Conservation (phyloP, 164 flowering plant genomes). For the Taxillus chinensis region DNA sequence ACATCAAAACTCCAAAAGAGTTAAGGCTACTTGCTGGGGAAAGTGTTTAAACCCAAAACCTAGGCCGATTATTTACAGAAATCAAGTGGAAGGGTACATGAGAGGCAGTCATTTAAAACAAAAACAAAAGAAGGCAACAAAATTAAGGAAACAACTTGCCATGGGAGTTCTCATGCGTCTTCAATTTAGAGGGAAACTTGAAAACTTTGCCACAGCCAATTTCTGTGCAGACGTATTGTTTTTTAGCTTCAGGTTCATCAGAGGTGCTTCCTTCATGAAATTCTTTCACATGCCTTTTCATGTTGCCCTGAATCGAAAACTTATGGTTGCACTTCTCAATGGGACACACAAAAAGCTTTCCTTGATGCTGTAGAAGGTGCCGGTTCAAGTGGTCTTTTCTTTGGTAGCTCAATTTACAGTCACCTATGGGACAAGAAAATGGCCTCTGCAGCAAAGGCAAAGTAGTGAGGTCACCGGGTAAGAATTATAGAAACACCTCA, state of each 20-base stretch:
- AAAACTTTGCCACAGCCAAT: constrained; percentile 74
- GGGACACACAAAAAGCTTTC: constrained; percentile 63
- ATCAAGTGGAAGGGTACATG: too few relatives aligned
- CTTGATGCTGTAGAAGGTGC: constrained; percentile 62
- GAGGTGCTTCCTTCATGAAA: constrained; percentile 32
- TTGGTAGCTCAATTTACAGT: constrained; percentile 60
- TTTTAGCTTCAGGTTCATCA: constrained; percentile 9
- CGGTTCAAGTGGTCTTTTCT: constrained; percentile 85
- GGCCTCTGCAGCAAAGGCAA: constrained; percentile 45
- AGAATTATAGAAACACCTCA: background rate
- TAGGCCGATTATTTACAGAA: too few relatives aligned
- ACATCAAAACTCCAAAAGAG: too few relatives aligned
- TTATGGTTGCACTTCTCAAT: constrained; percentile 38
- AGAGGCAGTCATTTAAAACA: background rate
- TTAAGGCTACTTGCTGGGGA: too few relatives aligned
- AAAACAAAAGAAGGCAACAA: background rate
- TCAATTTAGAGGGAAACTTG: constrained; percentile 48
- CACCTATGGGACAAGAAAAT: constrained; percentile 62
- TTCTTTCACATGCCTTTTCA: constrained; percentile 60
- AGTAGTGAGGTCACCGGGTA: background rate
- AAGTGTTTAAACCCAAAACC: too few relatives aligned
- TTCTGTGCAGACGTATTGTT: constrained; percentile 51
- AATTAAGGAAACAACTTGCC: constrained; percentile 30
- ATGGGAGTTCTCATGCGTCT: constrained; percentile 73
- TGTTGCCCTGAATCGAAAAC: constrained; percentile 48